Percentiles rank a stretch among this genome's conserved stretches.
These are phyloP conservation scores for Pachyrhizus erosus DNA, from an alignment of 306 rosid genomes.

Conservation along the genomic window DNA sequence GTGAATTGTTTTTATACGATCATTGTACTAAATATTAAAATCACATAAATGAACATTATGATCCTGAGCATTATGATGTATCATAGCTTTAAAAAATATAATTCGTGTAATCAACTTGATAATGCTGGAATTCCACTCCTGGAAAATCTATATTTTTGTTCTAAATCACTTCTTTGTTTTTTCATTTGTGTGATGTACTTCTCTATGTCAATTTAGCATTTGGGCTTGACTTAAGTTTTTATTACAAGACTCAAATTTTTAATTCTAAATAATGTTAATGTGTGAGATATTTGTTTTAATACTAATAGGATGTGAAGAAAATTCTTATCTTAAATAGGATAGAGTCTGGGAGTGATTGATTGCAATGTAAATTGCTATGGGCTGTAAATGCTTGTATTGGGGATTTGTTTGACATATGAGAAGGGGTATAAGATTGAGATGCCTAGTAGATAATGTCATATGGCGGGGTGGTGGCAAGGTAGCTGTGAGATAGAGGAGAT, in stretches of 20 bases:
- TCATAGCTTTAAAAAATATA: not conserved
- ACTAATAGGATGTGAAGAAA: not conserved
- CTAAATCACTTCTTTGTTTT: not conserved
- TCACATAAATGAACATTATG: not conserved
- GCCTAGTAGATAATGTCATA: too few species aligned
- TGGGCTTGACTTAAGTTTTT: not conserved
- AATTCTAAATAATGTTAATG: not conserved
- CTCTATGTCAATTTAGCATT: not conserved
- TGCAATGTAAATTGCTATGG: too few species aligned
- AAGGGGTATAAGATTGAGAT: too few species aligned
- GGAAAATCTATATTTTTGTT: not conserved
- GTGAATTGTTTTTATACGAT: not conserved
- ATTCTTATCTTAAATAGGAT: not conserved
- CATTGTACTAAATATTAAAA: not conserved
- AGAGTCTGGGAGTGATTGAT: not conserved
- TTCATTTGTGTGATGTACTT: not conserved
- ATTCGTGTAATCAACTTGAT: not conserved
- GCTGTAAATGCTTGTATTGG: too few species aligned
- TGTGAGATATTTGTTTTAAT: not conserved
- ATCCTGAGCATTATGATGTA: not conserved
- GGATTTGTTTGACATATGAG: too few species aligned
- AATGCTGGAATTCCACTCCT: not conserved
- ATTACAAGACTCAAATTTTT: not conserved
- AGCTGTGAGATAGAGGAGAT: too few species aligned
- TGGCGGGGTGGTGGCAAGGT: too few species aligned